phyloP scores from a whole-genome alignment of 768 basidiomycete species.

The Kwoniella dendrophila region DNA sequence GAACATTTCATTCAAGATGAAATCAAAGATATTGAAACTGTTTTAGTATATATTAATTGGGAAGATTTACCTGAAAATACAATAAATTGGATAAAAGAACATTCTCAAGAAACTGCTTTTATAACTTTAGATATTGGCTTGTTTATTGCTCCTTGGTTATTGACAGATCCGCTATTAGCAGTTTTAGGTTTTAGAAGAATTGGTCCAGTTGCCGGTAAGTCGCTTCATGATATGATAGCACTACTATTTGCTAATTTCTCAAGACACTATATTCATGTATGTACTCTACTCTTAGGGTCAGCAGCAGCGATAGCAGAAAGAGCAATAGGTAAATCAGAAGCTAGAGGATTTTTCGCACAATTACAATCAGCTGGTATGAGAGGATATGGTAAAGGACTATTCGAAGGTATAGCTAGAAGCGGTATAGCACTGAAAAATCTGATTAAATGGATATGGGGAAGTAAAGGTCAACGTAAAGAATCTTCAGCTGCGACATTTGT shows the following conservation, averaged over 20 bases:
- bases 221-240: background rate
- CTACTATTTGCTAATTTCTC: too few relatives aligned
- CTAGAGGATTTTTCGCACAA: background rate
- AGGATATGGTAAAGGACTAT: slow-evolving; percentile 1
- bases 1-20: background rate
- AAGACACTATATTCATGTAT: too few relatives aligned
- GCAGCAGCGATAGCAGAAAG: slow-evolving; percentile 6
- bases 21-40: background rate
- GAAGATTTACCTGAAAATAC: background rate
- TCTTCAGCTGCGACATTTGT: too few relatives aligned
- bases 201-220: background rate
- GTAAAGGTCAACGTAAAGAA: too few relatives aligned
- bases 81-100: background rate
- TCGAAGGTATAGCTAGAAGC: background rate
- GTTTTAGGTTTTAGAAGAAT: background rate
- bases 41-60: background rate
- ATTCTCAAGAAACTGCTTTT: background rate
- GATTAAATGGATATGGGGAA: too few relatives aligned
- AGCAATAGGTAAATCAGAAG: background rate
- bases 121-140: background rate
- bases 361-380: slow-evolving; percentile 11
- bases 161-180: background rate
- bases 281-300: slow-evolving; percentile 3
- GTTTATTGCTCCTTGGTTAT: background rate
- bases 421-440: slow-evolving; percentile 4